Evolutionary conservation across 345 rosid genomes (phyloP).

Genomic region (Melaleuca quinquenervia): DNA sequence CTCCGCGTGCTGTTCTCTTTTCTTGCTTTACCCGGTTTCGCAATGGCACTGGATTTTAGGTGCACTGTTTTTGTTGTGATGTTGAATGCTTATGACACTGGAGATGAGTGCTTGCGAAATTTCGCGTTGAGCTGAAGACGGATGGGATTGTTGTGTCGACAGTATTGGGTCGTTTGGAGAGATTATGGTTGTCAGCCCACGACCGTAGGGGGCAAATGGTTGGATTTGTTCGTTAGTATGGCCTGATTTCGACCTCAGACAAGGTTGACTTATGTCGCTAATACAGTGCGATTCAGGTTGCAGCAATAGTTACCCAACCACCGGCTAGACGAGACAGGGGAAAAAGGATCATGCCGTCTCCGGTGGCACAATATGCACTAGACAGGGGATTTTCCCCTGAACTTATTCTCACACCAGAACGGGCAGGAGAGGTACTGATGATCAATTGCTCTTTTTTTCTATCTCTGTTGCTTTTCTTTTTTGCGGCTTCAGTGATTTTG

Average conservation of each 20-base stretch:
- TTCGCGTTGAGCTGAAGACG: background rate
- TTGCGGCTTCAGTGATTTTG: background rate
- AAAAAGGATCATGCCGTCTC: conserved; percentile 67
- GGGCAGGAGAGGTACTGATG: conserved; percentile 69
- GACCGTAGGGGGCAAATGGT: background rate
- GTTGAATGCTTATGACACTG: background rate
- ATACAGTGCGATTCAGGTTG: conserved; percentile 38
- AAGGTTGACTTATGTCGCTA: background rate
- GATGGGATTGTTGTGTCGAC: background rate
- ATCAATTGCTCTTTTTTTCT: background rate
- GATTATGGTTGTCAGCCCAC: background rate
- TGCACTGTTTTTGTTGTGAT: background rate
- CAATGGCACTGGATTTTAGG: background rate
- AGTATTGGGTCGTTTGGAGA: background rate
- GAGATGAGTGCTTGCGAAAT: background rate
- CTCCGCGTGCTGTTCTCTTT: background rate
- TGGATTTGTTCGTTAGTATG: background rate
- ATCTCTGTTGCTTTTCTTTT: background rate
- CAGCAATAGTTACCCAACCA: conserved; percentile 90
- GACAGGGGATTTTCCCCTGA: conserved; percentile 70
- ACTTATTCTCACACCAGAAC: conserved; percentile 75
- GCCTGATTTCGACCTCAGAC: background rate
- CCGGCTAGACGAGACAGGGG: conserved; percentile 81
- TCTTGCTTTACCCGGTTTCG: background rate
- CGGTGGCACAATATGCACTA: conserved; percentile 71